Conservation (phyloP, 179 eudicot genomes). For the Silene vulgaris region DNA sequence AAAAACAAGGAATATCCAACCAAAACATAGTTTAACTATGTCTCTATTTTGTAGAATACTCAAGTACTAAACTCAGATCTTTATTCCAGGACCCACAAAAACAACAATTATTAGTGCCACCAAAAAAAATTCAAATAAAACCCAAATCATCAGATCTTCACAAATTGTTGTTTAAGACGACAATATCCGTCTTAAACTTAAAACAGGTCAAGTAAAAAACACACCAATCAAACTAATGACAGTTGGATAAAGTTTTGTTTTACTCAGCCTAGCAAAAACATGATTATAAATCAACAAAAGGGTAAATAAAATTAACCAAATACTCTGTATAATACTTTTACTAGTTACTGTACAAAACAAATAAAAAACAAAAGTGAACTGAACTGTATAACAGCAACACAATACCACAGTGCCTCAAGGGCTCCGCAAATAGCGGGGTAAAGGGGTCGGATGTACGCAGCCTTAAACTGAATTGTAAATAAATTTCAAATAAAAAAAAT, state of each 20-base stretch:
- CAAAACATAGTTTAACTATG: neutral
- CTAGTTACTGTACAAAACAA: neutral
- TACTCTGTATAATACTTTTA: neutral
- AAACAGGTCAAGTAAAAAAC: neutral
- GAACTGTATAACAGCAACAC: too few species aligned
- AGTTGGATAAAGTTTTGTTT: neutral
- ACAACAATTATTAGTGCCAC: neutral
- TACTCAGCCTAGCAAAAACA: neutral
- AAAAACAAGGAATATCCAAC: neutral
- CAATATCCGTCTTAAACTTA: too few species aligned
- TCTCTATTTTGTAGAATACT: neutral
- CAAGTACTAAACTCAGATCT: slow-evolving; percentile 8
- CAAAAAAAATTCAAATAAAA: neutral
- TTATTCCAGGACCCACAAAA: slow-evolving; percentile 9
- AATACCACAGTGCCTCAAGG: too few species aligned
- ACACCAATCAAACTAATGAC: slow-evolving; percentile 8
- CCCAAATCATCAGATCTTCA: neutral
- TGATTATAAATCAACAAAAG: neutral
- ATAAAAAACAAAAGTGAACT: neutral
- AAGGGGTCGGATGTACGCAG: too few species aligned
- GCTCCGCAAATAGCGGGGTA: too few species aligned
- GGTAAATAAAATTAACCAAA: neutral
- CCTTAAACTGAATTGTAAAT: too few species aligned
- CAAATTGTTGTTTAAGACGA: neutral
- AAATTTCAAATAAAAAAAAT: neutral